Conservation (phyloP, 352 stramenopile species). For the Phytophthora niederhauseri region DNA sequence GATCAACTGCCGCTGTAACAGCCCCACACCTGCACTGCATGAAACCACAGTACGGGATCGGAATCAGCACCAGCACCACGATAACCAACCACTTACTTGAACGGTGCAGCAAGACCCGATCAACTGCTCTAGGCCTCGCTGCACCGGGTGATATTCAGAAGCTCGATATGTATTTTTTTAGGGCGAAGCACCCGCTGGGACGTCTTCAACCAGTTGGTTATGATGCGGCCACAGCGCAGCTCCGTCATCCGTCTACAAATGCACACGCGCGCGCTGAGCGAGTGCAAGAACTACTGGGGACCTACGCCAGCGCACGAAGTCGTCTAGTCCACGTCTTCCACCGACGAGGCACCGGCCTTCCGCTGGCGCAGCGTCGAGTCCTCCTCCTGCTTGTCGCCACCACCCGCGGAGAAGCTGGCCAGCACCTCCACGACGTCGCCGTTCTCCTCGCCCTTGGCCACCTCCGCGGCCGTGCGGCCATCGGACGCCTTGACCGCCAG, state of each 20-base stretch:
- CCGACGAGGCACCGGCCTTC: conserved; percentile 52
- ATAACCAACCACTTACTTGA: conserved; percentile 17
- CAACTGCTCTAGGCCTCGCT: not conserved
- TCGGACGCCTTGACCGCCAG: conserved; percentile 62
- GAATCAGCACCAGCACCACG: conserved; percentile 11
- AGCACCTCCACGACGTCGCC: conserved; percentile 71
- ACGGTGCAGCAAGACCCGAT: conserved; percentile 8
- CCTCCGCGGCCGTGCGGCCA: conserved; percentile 65
- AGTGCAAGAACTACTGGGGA: conserved; percentile 18
- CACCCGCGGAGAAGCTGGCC: conserved; percentile 37
- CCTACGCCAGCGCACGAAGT: conserved; percentile 8
- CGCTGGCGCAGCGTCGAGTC: conserved; percentile 59
- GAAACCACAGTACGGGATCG: conserved; percentile 34
- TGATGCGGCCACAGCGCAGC: conserved; percentile 10
- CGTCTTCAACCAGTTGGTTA: conserved; percentile 7
- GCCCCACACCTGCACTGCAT: conserved; percentile 1
- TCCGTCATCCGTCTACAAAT: conserved; percentile 32
- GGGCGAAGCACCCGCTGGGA: conserved; percentile 4
- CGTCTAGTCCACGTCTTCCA: conserved; percentile 82
- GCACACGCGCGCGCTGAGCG: conserved; percentile 15
- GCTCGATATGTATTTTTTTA: conserved; percentile 33
- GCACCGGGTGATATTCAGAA: conserved; percentile 22
- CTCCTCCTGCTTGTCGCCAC: conserved; percentile 29
- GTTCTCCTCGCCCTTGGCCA: conserved; percentile 77
- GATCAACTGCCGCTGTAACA: conserved; percentile 4